These are phyloP conservation scores for Sungouiozyma intestinalis DNA, from an alignment of 805 yeast species.

Conservation along the genomic window DNA sequence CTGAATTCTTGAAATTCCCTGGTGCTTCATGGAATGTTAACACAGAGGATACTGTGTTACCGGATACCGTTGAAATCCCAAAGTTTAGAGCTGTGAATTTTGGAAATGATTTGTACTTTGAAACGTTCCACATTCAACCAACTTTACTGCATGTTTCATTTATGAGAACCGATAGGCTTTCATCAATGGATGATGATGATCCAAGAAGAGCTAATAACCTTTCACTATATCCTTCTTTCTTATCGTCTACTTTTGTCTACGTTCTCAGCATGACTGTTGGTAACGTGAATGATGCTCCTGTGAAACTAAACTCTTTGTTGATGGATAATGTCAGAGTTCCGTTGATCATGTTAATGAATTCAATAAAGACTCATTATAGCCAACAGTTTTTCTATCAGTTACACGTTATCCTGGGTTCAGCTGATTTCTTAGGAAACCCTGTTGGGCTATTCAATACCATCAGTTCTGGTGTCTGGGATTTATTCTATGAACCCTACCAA, in stretches of 20 bases:
- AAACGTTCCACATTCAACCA: slow-evolving; percentile 87
- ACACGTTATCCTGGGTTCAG: slow-evolving; percentile 89
- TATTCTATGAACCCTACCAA: slow-evolving; percentile 94
- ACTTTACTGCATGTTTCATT: slow-evolving; percentile 80
- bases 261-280: slow-evolving; percentile 94
- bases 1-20: slow-evolving; percentile 73
- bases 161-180: slow-evolving; percentile 73
- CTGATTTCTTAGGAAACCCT: slow-evolving; percentile 93
- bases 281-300: slow-evolving; percentile 94
- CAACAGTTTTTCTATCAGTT: slow-evolving; percentile 88
- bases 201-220: slow-evolving; percentile 38
- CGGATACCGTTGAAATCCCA: slow-evolving; percentile 49
- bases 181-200: slow-evolving; percentile 48
- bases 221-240: neutral
- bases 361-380: slow-evolving; percentile 74
- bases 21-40: slow-evolving; percentile 62
- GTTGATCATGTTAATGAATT: slow-evolving; percentile 55
- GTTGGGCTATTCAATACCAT: slow-evolving; percentile 91
- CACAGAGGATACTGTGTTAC: slow-evolving; percentile 5
- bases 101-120: slow-evolving; percentile 78
- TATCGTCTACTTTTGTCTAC: slow-evolving; percentile 54
- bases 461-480: slow-evolving; percentile 91
- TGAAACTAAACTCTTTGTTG: slow-evolving; percentile 73
- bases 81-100: slow-evolving; percentile 48
- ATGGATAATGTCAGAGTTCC: slow-evolving; percentile 88